These are phyloP conservation scores for Aspergillus unguis DNA, from an alignment of 2,329 filamentous ascomycete genomes.

Conservation along the genomic window DNA sequence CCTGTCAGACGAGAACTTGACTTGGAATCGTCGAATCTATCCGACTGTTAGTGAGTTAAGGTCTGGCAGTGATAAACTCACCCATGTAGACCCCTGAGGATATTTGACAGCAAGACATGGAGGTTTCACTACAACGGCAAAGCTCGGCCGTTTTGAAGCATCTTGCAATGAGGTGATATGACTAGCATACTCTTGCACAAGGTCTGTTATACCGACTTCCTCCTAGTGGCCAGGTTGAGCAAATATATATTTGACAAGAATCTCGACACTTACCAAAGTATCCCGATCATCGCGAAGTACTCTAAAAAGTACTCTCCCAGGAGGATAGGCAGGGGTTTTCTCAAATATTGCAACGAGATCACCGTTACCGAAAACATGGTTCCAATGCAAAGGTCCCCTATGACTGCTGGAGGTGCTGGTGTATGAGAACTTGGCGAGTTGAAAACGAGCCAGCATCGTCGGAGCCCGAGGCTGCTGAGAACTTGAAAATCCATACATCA, in stretches of 20 bases:
- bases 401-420: conserved; percentile 38
- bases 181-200: conserved; percentile 26
- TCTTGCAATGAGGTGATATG: conserved; percentile 18
- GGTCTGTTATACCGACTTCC: conserved; percentile 38
- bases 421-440: conserved; percentile 45
- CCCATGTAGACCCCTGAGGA: conserved; percentile 28
- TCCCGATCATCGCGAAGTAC: conserved; percentile 31
- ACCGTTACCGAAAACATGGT: conserved; percentile 38
- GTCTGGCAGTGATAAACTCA: conserved; percentile 7
- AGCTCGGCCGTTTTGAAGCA: conserved; percentile 26
- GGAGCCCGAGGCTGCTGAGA: conserved; percentile 10
- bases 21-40: conserved; percentile 45
- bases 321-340: conserved; percentile 16
- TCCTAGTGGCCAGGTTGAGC: conserved; percentile 30
- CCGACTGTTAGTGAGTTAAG: not conserved
- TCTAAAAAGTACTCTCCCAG: conserved; percentile 28
- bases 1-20: conserved; percentile 40
- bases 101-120: conserved; percentile 49
- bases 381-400: conserved; percentile 43
- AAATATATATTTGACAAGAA: not conserved
- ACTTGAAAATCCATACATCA: conserved; percentile 13
- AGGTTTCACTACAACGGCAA: conserved; percentile 43
- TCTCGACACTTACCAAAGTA: conserved; percentile 32
- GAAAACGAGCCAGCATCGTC: conserved; percentile 23
- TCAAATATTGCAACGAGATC: conserved; percentile 39